Conservation (phyloP, 345 rosid genomes). For the Raphanus raphanistrum region DNA sequence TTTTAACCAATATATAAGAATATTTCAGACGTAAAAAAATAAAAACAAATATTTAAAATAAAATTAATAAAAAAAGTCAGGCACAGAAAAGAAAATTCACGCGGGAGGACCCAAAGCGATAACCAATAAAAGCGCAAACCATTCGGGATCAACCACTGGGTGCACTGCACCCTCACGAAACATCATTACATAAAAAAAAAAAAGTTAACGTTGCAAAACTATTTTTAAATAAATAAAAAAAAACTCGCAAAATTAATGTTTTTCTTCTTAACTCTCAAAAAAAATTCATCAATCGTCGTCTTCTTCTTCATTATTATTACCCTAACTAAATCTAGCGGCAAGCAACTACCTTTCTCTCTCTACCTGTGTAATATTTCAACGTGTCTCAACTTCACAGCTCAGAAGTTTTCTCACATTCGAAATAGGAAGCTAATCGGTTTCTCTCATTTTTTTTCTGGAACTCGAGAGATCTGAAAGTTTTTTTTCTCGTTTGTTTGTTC, state of each 20-base stretch:
- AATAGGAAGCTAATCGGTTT: slow-evolving; percentile 26
- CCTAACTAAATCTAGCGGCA: slow-evolving; percentile 45
- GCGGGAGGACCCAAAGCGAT: slow-evolving; percentile 29
- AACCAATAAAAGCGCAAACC: slow-evolving; percentile 16
- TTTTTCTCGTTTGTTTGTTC: background rate
- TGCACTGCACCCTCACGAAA: background rate
- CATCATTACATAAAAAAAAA: background rate
- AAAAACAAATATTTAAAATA: background rate
- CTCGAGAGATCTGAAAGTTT: slow-evolving; percentile 38
- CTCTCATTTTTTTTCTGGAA: slow-evolving; percentile 12
- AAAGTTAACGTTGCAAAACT: slow-evolving; percentile 30
- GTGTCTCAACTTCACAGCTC: slow-evolving; percentile 10
- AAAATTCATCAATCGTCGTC: slow-evolving; percentile 26
- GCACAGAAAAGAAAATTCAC: background rate
- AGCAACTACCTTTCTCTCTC: slow-evolving; percentile 15
- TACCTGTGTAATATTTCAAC: background rate
- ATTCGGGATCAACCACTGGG: background rate
- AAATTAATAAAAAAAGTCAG: background rate
- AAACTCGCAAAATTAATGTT: slow-evolving; percentile 24
- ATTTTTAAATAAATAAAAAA: background rate
- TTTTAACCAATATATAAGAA: too few species aligned
- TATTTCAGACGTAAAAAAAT: too few species aligned
- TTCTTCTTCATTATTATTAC: slow-evolving; percentile 28
- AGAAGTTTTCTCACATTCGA: slow-evolving; percentile 9
- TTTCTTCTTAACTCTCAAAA: background rate